A percentile compares a stretch with the other conserved stretches of the same genome.
These are phyloP conservation scores for Exutisphaerella laricina DNA, from an alignment of 2,329 filamentous ascomycete genomes.

Conservation along the genomic window DNA sequence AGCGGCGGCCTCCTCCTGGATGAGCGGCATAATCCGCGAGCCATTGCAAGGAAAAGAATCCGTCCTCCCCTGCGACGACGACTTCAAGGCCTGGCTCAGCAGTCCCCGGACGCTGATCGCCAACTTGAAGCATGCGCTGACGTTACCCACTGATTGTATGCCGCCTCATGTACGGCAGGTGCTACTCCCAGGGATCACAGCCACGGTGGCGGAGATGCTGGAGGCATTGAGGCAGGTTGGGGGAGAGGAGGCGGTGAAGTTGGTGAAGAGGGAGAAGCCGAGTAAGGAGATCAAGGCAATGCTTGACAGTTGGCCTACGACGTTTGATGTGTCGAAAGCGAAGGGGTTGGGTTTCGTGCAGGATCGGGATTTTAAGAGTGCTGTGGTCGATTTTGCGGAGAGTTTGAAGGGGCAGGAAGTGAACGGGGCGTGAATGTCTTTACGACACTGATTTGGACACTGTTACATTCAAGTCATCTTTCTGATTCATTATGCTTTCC, in stretches of 20 bases:
- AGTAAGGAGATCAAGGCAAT: slow-evolving; percentile 49
- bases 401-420: slow-evolving; percentile 27
- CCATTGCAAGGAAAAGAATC: slow-evolving; percentile 46
- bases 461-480: neutral
- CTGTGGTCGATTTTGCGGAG: slow-evolving; percentile 41
- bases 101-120: slow-evolving; percentile 50
- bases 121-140: slow-evolving; percentile 50
- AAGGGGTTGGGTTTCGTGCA: slow-evolving; percentile 47
- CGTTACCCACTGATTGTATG: slow-evolving; percentile 47
- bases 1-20: slow-evolving; percentile 48
- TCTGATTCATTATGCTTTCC: slow-evolving; percentile 15
- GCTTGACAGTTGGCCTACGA: slow-evolving; percentile 52
- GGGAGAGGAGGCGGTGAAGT: slow-evolving; percentile 46
- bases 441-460: neutral
- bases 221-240: slow-evolving; percentile 52
- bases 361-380: slow-evolving; percentile 46
- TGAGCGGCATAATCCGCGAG: slow-evolving; percentile 50
- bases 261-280: slow-evolving; percentile 49
- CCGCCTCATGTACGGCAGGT: slow-evolving; percentile 46
- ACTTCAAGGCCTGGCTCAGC: slow-evolving; percentile 54
- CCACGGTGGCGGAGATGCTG: slow-evolving; percentile 53
- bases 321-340: slow-evolving; percentile 53
- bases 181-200: slow-evolving; percentile 51
- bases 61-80: slow-evolving; percentile 47
- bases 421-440: neutral